These are phyloP conservation scores for Caloboletus firmus DNA, from an alignment of 1,284 basidiomycete genomes.

Conservation along the genomic window DNA sequence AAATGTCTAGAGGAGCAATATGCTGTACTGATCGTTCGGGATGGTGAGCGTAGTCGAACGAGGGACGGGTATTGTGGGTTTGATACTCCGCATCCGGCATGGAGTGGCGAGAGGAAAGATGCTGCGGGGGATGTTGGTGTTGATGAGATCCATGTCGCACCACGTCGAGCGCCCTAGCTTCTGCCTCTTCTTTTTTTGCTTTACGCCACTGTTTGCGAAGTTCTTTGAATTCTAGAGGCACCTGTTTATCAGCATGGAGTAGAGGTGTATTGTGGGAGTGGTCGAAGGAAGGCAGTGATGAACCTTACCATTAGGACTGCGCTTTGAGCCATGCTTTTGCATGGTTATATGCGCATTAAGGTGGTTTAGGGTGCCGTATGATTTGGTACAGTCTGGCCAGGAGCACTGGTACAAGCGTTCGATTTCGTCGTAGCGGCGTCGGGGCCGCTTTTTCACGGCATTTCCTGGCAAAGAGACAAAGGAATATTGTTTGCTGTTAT, in stretches of 20 bases:
- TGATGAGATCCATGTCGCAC: conserved; percentile 20
- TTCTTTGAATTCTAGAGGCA: conserved; percentile 88
- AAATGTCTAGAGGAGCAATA: conserved; percentile 16
- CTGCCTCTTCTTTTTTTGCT: conserved; percentile 77
- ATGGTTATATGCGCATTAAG: conserved; percentile 91
- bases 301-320: conserved; percentile 75
- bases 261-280: not conserved
- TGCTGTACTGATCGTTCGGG: conserved; percentile 15
- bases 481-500: conserved; percentile 69
- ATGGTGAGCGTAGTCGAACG: conserved; percentile 22
- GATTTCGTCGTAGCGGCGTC: conserved; percentile 86
- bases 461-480: conserved; percentile 80
- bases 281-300: not conserved
- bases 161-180: conserved; percentile 25
- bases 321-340: conserved; percentile 87
- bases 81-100: conserved; percentile 21
- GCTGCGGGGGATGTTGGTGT: conserved; percentile 19
- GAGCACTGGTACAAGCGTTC: conserved; percentile 87
- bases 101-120: conserved; percentile 24
- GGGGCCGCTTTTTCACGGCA: conserved; percentile 77
- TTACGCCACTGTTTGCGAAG: conserved; percentile 94
- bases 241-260: conserved; percentile 13
- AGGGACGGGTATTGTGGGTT: conserved; percentile 12
- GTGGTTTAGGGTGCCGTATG: conserved; percentile 88
- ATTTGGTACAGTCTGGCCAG: conserved; percentile 82